Evolutionary conservation across 2,329 filamentous ascomycete species (phyloP), one percentile per base, ranked within the genome.

Genomic region (Hymenoscyphus linearis): DNA sequence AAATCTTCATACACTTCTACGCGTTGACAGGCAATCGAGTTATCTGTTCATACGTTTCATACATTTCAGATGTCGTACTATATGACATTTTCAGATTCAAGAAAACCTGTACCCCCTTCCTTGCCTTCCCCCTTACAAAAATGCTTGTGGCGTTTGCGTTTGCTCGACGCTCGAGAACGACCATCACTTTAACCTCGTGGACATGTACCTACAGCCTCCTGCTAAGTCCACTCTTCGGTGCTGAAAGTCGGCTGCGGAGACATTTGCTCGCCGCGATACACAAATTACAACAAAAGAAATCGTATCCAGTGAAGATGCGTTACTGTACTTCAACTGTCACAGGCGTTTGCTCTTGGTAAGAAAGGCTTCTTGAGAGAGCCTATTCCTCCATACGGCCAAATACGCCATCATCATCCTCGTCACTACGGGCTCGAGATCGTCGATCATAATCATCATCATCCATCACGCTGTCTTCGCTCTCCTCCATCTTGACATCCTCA

Each of bases 351-450:
- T 13, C 44, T 50, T 50, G 44, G 18, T 18, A 50, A 18, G 18
- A 50, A 50, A 13, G 5, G 18, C 3, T 36, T 14, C 37, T 26
- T 16, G 10, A 50, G 37, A 7, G 25, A 34, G 22, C 55, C 75
- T 81, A 95, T 76, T 96, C 91, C 77, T 99, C 95, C 93, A 98
- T 98, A 68, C 86, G 85, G 61, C 93, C 93, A 79, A 99, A 99
- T 70, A 98, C 89, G 72, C 93, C 93, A 67, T 97, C 93, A 67
- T 98, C 93, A 65, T 96, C 92, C 69, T 96, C 93, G 69, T 96
- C 90, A 74, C 86, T 88, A 64, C 88, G 84, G 57, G 84, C 83
- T 60, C 84, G 82, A 56, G 80, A 83, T 60, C 78, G 80, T 68
- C 78, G 77, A 63, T 80, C 80, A 70, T 86, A 85, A 62, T 87